Conservation (phyloP, 2,329 filamentous ascomycete species). For the Microcyclosporella mali region DNA sequence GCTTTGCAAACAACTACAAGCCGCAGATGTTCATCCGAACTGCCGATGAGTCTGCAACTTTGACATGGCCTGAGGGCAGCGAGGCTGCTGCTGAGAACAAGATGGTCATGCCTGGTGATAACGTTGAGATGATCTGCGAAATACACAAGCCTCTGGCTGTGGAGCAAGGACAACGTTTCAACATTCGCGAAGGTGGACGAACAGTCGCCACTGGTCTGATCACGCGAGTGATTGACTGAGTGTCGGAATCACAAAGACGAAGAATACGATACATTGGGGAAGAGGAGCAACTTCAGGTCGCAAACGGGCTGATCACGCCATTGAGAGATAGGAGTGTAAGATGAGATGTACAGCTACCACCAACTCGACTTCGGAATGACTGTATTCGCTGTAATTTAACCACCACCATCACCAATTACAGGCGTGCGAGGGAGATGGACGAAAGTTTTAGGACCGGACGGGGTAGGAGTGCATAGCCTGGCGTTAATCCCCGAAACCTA, state of each 20-base stretch:
- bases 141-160: conserved; percentile 80
- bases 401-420: background rate
- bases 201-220: conserved; percentile 38
- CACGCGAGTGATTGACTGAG: conserved; percentile 35
- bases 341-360: conserved; percentile 14
- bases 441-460: too few relatives aligned
- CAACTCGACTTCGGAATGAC: conserved; percentile 7
- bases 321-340: conserved; percentile 4
- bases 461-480: conserved; percentile 13
- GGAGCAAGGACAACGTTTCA: conserved; percentile 91
- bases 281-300: background rate
- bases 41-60: conserved; percentile 66
- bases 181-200: conserved; percentile 92
- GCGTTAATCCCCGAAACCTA: conserved; percentile 3
- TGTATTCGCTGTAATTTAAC: conserved; percentile 18
- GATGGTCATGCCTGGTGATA: conserved; percentile 97
- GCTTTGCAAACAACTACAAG: conserved; percentile 93
- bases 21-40: conserved; percentile 95
- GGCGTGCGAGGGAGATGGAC: background rate
- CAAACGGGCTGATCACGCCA: background rate
- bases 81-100: conserved; percentile 61
- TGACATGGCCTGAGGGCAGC: conserved; percentile 80
- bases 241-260: background rate
- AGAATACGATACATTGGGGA: conserved; percentile 1
- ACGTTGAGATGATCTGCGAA: conserved; percentile 91